Base-by-base conservation (phyloP, 192 early-diverging fungal genomes). In the Powellomyces hirtus region DNA sequence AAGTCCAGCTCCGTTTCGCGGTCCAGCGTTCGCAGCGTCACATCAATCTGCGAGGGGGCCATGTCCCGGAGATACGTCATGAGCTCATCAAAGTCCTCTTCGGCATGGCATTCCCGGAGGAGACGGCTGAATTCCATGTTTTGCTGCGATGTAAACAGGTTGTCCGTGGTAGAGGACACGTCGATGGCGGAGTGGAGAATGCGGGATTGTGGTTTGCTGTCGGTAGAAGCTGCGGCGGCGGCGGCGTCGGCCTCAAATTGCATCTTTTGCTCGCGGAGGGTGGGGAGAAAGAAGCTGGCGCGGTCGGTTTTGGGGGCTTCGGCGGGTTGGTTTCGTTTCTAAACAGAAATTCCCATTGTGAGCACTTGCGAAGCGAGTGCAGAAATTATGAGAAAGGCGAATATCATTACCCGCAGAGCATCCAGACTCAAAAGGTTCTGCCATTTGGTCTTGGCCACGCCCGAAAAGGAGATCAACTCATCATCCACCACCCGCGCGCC, bases 261-360 rank as follows among this genome's bases (percentile, higher is more conserved):
- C 50, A 20, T 52, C 22, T 52, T 52, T 52, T 52, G 50, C 49
- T 89, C 93, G 29, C 86, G 75, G 3, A 93, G 62, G 0, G 93
- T 92, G 11, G 89, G 89, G 69, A 98, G 76, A 79, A 98, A 98
- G 84, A 98, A 98, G 26, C 95, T 94, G 18, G 94, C 92, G 44
- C 87, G 86, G 69, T 96, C 94, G 13, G 84, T 82, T 70, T 94
- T 92, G n/a, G 92, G 90, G n/a, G 91, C 83, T 72, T 91, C 89
- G 50, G 81, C 87, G 18, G 96, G 91, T 70, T 90, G 90, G 80
- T 95, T 98, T 60, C 96, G 91, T 71, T 91, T 84, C 82, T 88
- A 65, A 18, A 59, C 13, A 33, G 27, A 29, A 20, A 38, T 13
- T 16, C 14, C 46, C n/a, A 38, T 44, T 4, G 40, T 45, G 20